Conservation (phyloP, 139 green algal species). For the Volvox reticuliferus region DNA sequence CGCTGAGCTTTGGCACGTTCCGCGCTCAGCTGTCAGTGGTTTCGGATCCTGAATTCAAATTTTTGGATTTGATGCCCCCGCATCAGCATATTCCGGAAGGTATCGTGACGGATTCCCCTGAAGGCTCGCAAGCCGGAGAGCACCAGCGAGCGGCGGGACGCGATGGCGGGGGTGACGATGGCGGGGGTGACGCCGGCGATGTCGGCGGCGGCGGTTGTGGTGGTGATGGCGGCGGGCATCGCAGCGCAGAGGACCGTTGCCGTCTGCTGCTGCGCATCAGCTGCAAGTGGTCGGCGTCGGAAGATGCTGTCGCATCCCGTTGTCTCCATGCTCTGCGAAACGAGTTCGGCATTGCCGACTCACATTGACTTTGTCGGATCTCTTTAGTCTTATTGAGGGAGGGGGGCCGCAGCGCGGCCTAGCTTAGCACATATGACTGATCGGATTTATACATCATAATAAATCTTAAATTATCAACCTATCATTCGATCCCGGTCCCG, state of each 20-base stretch:
- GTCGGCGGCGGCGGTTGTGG: background rate
- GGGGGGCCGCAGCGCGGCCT: no score
- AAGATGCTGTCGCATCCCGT: background rate
- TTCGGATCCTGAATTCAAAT: background rate
- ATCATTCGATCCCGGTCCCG: no score
- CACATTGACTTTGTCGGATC: no score
- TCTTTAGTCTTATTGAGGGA: no score
- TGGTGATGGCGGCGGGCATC: background rate
- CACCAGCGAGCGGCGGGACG: no score
- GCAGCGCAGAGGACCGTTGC: no score
- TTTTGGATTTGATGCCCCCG: background rate
- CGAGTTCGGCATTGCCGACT: background rate
- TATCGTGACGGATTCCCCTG: no score
- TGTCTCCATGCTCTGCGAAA: background rate
- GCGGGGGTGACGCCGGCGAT: background rate
- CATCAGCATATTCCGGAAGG: background rate
- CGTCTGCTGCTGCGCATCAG: no score
- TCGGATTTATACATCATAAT: no score
- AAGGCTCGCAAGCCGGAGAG: no score
- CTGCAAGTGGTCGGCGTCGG: background rate
- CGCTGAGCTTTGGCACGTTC: background rate
- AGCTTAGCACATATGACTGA: no score
- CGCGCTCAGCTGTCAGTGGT: background rate
- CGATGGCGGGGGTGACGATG: background rate
- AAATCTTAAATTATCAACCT: no score